Conservation (phyloP, 2,329 filamentous ascomycete species). For the Emergomyces orientalis region DNA sequence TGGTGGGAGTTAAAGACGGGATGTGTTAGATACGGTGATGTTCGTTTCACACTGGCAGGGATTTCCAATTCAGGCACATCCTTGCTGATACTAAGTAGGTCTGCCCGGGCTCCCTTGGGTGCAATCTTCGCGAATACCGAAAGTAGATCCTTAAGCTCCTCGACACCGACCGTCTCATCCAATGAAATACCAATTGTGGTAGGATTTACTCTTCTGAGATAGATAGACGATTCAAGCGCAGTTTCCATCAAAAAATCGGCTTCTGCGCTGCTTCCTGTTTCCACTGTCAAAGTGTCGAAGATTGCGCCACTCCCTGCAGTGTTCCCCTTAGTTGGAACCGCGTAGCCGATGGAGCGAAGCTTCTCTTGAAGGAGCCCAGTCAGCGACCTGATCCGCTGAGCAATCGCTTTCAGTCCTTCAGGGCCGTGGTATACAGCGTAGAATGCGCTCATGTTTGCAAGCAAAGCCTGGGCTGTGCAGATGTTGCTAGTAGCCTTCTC, state of each 20-base stretch:
- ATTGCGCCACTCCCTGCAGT: slow-evolving; percentile 49
- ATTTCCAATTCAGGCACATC: slow-evolving; percentile 35
- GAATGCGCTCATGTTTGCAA: slow-evolving; percentile 93
- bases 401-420: slow-evolving; percentile 70
- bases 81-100: slow-evolving; percentile 22
- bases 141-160: slow-evolving; percentile 50
- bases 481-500: slow-evolving; percentile 98
- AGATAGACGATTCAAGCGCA: slow-evolving; percentile 46
- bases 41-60: slow-evolving; percentile 54
- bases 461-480: slow-evolving; percentile 85
- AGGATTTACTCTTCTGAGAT: slow-evolving; percentile 54
- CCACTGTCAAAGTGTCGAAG: slow-evolving; percentile 74
- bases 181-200: slow-evolving; percentile 62
- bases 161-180: slow-evolving; percentile 60
- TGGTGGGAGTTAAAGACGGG: slow-evolving; percentile 92
- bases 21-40: slow-evolving; percentile 70
- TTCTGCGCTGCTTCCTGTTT: slow-evolving; percentile 44
- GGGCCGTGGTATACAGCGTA: slow-evolving; percentile 94
- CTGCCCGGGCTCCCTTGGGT: slow-evolving; percentile 24
- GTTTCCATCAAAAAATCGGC: slow-evolving; percentile 44
- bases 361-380: slow-evolving; percentile 60
- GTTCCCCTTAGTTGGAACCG: slow-evolving; percentile 51
- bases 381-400: slow-evolving; percentile 63
- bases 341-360: slow-evolving; percentile 53
- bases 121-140: slow-evolving; percentile 45